Base-by-base conservation (phyloP, 1,284 basidiomycete species). In the Fereydounia khargensis region DNA sequence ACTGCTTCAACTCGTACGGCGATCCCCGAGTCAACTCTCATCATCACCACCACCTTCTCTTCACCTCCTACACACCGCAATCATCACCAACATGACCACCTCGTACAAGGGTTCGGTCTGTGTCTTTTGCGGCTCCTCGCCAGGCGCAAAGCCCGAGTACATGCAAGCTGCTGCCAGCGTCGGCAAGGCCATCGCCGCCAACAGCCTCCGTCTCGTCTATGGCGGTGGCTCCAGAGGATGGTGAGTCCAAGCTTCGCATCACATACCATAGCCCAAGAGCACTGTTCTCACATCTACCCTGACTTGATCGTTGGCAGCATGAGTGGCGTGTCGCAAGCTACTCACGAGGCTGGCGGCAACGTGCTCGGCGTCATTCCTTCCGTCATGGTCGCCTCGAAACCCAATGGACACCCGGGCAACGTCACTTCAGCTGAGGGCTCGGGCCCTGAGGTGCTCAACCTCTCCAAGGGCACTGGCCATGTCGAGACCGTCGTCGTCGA, bases 161-260 rank as follows among this genome's bases (percentile, higher is more conserved):
- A 49, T 61, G 45, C 46, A 54, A 1, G 63, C 64, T 0, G 73
- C 45, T 3, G 46, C 74, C 85, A 86, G 87, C 20, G 73, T 95
- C 11, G 91, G 88, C 30, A 76, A 78, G 38, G 86, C 89, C 0
- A 79, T 94, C 19, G 89, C 85, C 2, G 77, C 76, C 20, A 77
- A 81, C n/a, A 78, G 81, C 4, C 80, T 85, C 11, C 82, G 84
- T 3, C 80, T 95, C 20, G 82, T 95, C 1, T 95, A 95, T 73
- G 91, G 91, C 4, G 91, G 91, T 14, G 91, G 89, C 0, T 81
- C 81, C 10, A 80, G 81, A 23, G 91, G 91, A 0, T 81, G 92
- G 59, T 48, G 35, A 41, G 46, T 48, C 3, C n/a, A n/a, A n/a
- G n/a, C n/a, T n/a, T 24, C 4, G 13, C 18, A 21, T n/a, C n/a